Percentiles rank a stretch among this genome's conserved stretches.
These are phyloP conservation scores for Knoxdaviesia capensis DNA, from an alignment of 2,329 filamentous ascomycete species.

Conservation along the genomic window DNA sequence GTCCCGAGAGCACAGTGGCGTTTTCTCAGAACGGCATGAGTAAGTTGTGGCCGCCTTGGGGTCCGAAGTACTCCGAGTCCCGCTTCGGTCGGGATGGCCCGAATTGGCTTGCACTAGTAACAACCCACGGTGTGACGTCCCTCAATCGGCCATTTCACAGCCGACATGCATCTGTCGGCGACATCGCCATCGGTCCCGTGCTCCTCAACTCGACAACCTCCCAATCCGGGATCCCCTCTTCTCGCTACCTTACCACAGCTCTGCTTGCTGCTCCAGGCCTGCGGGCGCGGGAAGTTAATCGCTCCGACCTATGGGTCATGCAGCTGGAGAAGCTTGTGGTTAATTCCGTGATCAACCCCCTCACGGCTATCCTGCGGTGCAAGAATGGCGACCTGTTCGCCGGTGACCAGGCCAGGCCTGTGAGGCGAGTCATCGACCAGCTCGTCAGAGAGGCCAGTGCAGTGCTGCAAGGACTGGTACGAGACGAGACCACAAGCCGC, in stretches of 20 bases:
- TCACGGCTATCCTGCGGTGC: slow-evolving; percentile 61
- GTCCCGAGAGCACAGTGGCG: slow-evolving; percentile 48
- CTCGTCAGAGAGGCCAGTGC: slow-evolving; percentile 55
- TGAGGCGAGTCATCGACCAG: slow-evolving; percentile 41
- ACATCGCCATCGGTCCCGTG: slow-evolving; percentile 26
- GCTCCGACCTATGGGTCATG: slow-evolving; percentile 26
- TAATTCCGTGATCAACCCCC: slow-evolving; percentile 64
- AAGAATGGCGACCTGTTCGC: slow-evolving; percentile 57
- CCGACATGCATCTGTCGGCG: slow-evolving; percentile 28
- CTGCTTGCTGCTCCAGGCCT: slow-evolving; percentile 23
- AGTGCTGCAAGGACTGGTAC: slow-evolving; percentile 30
- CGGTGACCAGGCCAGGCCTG: slow-evolving; percentile 20
- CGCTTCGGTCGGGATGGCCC: slow-evolving; percentile 28
- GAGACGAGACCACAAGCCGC: not conserved
- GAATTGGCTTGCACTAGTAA: slow-evolving; percentile 50
- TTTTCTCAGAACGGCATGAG: slow-evolving; percentile 85
- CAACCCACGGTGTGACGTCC: slow-evolving; percentile 34
- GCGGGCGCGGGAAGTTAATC: slow-evolving; percentile 16
- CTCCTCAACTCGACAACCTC: slow-evolving; percentile 10
- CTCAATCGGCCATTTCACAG: slow-evolving; percentile 25
- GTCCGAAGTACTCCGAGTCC: slow-evolving; percentile 18
- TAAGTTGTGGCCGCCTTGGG: slow-evolving; percentile 33
- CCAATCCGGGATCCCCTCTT: not conserved
- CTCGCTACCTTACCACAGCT: slow-evolving; percentile 19
- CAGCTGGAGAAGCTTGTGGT: slow-evolving; percentile 77